Conservation (phyloP, 2,329 filamentous ascomycete genomes). For the Aspergillus fijiensis region DNA sequence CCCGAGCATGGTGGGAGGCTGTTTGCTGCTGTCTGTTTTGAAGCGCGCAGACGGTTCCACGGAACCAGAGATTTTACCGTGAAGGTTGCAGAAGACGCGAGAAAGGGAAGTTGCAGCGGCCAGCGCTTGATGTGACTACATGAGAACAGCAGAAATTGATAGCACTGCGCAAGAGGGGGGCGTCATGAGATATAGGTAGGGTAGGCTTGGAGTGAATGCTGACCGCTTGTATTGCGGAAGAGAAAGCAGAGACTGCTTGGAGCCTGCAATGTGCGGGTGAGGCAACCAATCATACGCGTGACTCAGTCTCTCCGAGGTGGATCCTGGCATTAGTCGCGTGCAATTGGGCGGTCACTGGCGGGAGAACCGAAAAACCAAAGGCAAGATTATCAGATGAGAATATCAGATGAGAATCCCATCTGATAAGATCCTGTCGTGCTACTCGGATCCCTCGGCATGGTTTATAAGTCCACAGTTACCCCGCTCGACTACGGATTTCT, state of each 20-base stretch:
- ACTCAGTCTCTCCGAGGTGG: no score
- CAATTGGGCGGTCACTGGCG: background rate
- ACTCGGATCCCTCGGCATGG: background rate
- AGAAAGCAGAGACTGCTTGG: background rate
- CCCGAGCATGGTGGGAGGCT: constrained; percentile 3
- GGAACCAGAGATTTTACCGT: background rate
- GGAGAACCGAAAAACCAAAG: background rate
- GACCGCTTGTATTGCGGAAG: background rate
- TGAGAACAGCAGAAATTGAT: background rate
- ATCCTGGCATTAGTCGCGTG: no score
- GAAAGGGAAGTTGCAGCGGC: background rate
- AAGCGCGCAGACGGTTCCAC: background rate
- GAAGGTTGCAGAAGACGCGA: background rate
- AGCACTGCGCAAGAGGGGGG: background rate
- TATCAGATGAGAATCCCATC: constrained; percentile 1
- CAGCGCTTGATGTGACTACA: background rate
- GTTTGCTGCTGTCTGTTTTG: background rate
- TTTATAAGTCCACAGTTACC: no score
- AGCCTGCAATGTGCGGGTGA: background rate
- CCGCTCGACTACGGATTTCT: no score
- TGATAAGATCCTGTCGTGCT: constrained; percentile 2
- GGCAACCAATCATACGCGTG: background rate
- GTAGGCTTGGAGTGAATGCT: background rate
- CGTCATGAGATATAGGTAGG: background rate
- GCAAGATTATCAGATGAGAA: constrained; percentile 1